Evolutionary conservation across 1,284 basidiomycete genomes (phyloP), one percentile per base, ranked within the genome.

Genomic region (Limonomyces culmigenus): DNA sequence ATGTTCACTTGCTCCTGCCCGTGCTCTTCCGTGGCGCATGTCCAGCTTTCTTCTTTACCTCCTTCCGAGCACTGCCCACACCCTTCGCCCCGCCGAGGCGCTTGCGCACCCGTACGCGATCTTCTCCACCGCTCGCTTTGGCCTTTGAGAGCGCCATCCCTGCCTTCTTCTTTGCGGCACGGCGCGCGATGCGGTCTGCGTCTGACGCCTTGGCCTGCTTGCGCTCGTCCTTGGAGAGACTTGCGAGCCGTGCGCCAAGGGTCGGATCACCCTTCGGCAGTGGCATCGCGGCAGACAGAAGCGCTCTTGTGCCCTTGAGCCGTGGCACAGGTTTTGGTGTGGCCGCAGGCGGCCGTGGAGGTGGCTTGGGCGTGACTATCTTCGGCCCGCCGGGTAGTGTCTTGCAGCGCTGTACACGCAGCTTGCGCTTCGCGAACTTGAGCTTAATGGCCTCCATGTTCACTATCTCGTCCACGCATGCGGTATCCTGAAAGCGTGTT

Each of bases 401-500:
- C 53, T 85, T 91, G 62, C 84, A 91, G 32, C 78, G 67, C 50
- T 92, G 83, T 6, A 93, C 73, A 13, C 89, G 77, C 2, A 93
- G 64, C 45, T 78, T 85, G 39, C 86, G 81, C 54, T 92, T 92
- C 11, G 84, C 85, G 48, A 93, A 85, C 53, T 81, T 86, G 51
- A 93, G 72, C 43, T 77, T 80, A 21, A 53, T 56, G 14, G 67
- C 60, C 33, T 85, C 76, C 15, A 93, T 58, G 0, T 81, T 79
- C 20, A 95, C 62, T 27, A 93, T 56, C 56, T 93, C 87, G 51
- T 95, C 91, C 1, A 91, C 85, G 47, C 84, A 88, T 52, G 77
- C 74, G 2, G 76, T 74, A 48, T 92, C 85, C 88, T 93, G 29
- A 27, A 3, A 3, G 19, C 4, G 14, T 8, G 25, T 6, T 13